Evolutionary conservation across 163 green algal species (phyloP).

Genomic region (Chlorella variabilis): DNA sequence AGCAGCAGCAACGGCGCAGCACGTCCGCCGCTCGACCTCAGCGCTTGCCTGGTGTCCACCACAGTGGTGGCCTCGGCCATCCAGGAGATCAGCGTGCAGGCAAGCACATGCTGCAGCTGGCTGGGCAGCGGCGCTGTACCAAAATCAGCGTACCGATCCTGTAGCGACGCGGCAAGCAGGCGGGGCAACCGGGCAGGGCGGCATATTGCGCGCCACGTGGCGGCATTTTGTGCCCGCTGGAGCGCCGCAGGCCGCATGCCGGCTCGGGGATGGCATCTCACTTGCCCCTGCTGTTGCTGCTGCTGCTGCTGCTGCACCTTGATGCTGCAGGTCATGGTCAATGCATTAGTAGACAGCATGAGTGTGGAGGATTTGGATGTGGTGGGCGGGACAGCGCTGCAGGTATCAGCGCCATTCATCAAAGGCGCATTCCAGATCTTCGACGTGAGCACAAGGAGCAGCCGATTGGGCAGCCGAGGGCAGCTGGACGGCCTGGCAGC

Average conservation of each 20-base stretch:
- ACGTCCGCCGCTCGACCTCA: slow-evolving; percentile 15
- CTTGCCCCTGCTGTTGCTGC: no score
- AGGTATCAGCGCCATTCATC: background rate
- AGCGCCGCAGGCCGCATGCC: no score
- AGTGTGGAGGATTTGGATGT: background rate
- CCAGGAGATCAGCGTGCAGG: background rate
- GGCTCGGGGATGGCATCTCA: no score
- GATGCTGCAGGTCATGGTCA: slow-evolving; percentile 3
- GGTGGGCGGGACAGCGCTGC: background rate
- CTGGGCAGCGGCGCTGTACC: no score
- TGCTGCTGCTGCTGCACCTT: background rate
- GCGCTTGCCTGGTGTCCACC: background rate
- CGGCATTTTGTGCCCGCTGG: no score
- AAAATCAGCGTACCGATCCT: no score
- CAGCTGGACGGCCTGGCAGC: background rate
- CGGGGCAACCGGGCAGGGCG: no score
- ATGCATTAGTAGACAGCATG: background rate
- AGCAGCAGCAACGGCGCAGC: background rate
- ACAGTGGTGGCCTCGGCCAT: background rate
- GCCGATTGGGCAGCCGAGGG: background rate
- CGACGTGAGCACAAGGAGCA: no score
- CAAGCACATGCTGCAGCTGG: background rate
- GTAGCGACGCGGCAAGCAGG: no score
- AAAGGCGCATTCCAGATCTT: slow-evolving; percentile 20
- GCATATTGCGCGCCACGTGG: no score